Base-by-base conservation (phyloP, 371 early-diverging fungal genomes). In the Mortierella sp. region DNA sequence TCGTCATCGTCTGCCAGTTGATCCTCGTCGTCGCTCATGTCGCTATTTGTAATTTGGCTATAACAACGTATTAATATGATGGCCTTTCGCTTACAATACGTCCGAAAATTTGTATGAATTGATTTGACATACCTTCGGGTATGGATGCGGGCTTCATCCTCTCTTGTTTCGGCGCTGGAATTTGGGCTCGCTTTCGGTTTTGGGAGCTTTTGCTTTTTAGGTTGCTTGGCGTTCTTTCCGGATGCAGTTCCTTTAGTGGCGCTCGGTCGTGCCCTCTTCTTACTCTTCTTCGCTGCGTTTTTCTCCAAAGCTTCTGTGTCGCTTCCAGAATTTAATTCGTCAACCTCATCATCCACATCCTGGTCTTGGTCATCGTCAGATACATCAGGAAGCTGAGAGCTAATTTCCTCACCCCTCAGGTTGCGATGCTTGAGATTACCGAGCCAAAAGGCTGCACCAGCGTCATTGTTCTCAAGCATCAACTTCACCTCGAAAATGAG, bases 401-500 rank as follows among this genome's bases (percentile, higher is more conserved):
- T 88, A 13, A 95, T 88, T 69, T 90, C 88, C 16, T 86, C 87
- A 22, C 95, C 95, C 0, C 86, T 85, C 58, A 96, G 80, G 72
- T 93, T 92, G 21, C 95, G 86, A 75, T 93, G 94, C 66, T 94
- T 95, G 5, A 82, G 69, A 9, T 72, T 71, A 84, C 92, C 93
- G 55, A 92, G 70, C 77, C 87, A 89, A 69, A 92, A 92, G 0
- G 91, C 90, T 24, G 86, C 87, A 0, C 81, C 55, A 0, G 87
- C 89, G 59, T 92, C 89, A 67, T 96, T 92, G 72, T 91, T 88
- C 41, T 89, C 90, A 65, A 95, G 79, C 83, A 96, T 72, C 62
- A 89, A 86, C 60, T 94, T 94, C 21, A 95, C 95, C 71, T 92
- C 88, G 76, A 92, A 94, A 21, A 96, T 84, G 9, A 96, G 87